A percentile compares a stretch with the other conserved stretches of the same genome.
Evolutionary conservation across 2,329 filamentous ascomycete genomes (phyloP).

Genomic region (Aspergillus viridinutans): DNA sequence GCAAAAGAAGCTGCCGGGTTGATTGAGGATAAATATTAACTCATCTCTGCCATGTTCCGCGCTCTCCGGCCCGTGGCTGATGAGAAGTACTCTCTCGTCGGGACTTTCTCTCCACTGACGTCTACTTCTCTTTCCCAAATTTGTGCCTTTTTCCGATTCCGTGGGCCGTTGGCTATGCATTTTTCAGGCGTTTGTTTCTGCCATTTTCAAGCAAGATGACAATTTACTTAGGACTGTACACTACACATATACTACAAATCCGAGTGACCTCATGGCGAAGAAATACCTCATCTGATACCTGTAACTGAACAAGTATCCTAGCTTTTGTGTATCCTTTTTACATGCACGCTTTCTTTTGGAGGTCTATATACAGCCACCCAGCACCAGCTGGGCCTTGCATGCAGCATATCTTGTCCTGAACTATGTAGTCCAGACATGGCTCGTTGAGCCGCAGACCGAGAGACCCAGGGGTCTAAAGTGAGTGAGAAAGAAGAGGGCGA

Average conservation of each 20-base stretch:
- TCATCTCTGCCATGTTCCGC: neutral
- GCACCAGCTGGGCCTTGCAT: neutral
- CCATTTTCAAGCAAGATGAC: neutral
- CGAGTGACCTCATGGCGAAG: neutral
- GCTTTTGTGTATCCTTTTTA: neutral
- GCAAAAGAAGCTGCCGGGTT: slow-evolving; percentile 60
- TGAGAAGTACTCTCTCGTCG: slow-evolving; percentile 9
- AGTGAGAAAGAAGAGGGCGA: neutral
- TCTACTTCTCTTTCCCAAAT: slow-evolving; percentile 8
- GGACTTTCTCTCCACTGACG: too few relatives aligned
- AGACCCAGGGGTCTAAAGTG: neutral
- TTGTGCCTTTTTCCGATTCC: neutral
- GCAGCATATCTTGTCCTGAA: neutral
- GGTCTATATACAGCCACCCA: neutral
- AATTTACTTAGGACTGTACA: neutral
- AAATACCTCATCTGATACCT: neutral
- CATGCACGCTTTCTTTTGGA: neutral
- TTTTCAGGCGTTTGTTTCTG: slow-evolving; percentile 20
- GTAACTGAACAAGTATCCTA: neutral
- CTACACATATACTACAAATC: neutral
- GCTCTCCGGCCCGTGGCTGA: slow-evolving; percentile 7
- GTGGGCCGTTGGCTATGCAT: slow-evolving; percentile 19
- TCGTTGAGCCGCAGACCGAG: neutral
- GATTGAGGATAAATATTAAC: slow-evolving; percentile 15
- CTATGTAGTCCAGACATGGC: neutral